Conservation (phyloP, 1,284 basidiomycete species). For the Cutaneotrichosporon sp. region DNA sequence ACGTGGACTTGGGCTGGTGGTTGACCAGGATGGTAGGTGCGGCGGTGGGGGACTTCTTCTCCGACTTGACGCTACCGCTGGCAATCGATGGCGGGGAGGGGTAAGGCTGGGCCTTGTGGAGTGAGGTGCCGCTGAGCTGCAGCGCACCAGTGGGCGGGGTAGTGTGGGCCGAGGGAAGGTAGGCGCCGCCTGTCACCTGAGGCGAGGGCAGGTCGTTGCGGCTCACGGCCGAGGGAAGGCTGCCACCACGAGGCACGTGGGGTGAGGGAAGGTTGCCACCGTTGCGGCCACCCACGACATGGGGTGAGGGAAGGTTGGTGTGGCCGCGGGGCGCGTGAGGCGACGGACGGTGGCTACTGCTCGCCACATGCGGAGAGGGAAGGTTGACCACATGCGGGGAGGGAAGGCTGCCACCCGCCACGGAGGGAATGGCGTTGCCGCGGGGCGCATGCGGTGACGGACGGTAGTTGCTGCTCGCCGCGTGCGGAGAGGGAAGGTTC, state of each 20-base stretch:
- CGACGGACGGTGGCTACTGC: too few species aligned
- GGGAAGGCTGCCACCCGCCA: background rate
- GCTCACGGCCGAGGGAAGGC: background rate
- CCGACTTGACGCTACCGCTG: background rate
- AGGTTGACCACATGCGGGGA: background rate
- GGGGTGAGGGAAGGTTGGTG: too few species aligned
- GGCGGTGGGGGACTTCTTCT: background rate
- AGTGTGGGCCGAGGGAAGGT: background rate
- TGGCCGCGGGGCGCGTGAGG: too few species aligned
- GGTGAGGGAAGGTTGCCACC: background rate
- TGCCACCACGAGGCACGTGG: background rate
- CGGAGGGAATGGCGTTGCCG: too few species aligned
- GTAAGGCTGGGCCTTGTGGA: background rate
- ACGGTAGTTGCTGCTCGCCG: too few species aligned
- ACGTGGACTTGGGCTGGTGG: background rate
- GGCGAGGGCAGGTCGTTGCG: background rate
- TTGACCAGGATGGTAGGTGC: background rate
- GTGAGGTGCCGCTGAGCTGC: background rate
- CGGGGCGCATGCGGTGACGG: too few species aligned
- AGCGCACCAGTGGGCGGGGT: background rate
- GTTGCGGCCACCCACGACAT: too few species aligned
- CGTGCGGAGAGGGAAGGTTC: too few species aligned
- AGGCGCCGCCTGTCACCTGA: background rate
- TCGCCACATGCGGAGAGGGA: too few species aligned
- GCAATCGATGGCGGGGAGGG: background rate